Evolutionary conservation across 169 alveolate species (phyloP).

Genomic region (Babesia microti): DNA sequence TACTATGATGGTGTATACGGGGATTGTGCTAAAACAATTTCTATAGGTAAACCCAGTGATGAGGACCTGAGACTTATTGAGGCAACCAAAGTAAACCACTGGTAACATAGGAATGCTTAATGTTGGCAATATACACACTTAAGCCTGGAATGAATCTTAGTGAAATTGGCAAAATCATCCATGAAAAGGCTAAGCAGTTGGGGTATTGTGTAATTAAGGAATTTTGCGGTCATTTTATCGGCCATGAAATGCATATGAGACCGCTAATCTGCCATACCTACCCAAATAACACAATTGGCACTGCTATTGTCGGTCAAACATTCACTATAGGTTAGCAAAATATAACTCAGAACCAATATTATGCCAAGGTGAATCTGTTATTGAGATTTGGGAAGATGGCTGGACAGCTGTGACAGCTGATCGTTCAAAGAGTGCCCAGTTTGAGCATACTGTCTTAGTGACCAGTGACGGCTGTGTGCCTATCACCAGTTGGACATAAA

Average conservation of each 20-base stretch:
- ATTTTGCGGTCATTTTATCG: conserved; percentile 88
- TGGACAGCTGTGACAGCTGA: conserved; percentile 81
- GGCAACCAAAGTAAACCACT: conserved; percentile 32
- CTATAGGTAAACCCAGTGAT: conserved; percentile 47
- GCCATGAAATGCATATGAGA: conserved; percentile 79
- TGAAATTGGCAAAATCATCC: conserved; percentile 72
- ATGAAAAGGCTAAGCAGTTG: conserved; percentile 60
- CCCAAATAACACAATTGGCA: conserved; percentile 51
- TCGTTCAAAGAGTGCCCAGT: conserved; percentile 75
- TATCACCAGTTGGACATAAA: conserved; percentile 2
- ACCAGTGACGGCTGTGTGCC: conserved; percentile 73
- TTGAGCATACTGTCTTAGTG: conserved; percentile 82
- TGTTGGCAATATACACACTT: conserved; percentile 71
- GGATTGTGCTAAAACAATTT: conserved; percentile 61
- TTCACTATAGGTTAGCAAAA: conserved; percentile 53
- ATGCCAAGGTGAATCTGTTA: conserved; percentile 64
- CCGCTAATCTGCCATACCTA: conserved; percentile 75
- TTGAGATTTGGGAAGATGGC: conserved; percentile 78
- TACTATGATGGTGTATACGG: conserved; percentile 80
- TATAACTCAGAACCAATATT: conserved; percentile 83
- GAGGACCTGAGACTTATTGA: conserved; percentile 32
- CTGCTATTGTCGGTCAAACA: conserved; percentile 22
- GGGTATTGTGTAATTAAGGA: conserved; percentile 72
- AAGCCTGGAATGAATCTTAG: conserved; percentile 75
- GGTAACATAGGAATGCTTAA: conserved; percentile 49